Conservation (phyloP, 148 eudicot genomes). For the Spergularia marina region DNA sequence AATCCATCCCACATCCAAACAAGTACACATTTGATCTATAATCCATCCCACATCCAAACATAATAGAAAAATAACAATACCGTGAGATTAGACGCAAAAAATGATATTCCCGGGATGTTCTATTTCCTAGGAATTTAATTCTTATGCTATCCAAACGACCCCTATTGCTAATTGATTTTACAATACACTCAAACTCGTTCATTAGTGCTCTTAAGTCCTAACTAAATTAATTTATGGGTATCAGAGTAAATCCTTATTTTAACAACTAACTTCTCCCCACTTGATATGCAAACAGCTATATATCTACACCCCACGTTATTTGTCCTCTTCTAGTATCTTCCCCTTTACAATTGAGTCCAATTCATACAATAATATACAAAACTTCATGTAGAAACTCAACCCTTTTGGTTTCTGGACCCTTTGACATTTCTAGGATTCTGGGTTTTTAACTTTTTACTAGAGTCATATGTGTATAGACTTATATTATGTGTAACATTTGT, state of each 20-base stretch:
- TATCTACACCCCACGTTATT: constrained; percentile 5
- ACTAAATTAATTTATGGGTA: background rate
- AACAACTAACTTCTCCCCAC: background rate
- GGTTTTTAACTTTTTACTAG: constrained; percentile 7
- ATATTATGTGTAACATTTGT: constrained; percentile 7
- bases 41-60: too few relatives aligned
- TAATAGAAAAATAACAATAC: too few relatives aligned
- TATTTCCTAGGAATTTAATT: too few relatives aligned
- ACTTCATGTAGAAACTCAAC: background rate
- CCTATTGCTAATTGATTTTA: too few relatives aligned
- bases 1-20: too few relatives aligned
- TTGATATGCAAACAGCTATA: background rate
- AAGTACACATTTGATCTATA: too few relatives aligned
- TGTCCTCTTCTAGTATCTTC: background rate
- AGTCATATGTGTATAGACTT: constrained; percentile 13
- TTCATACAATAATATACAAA: background rate
- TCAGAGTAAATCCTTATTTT: constrained; percentile 4
- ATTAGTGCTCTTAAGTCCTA: background rate
- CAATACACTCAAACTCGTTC: too few relatives aligned
- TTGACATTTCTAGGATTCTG: constrained; percentile 38
- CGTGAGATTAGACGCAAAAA: too few relatives aligned
- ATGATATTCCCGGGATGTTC: too few relatives aligned
- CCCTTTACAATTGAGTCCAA: constrained; percentile 1
- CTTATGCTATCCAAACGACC: too few relatives aligned
- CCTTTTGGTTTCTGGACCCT: constrained; percentile 40